Evolutionary conservation across 2,329 filamentous ascomycete species (phyloP), one percentile per base, ranked within the genome.

Genomic region (Ilyonectria mors-panacis): DNA sequence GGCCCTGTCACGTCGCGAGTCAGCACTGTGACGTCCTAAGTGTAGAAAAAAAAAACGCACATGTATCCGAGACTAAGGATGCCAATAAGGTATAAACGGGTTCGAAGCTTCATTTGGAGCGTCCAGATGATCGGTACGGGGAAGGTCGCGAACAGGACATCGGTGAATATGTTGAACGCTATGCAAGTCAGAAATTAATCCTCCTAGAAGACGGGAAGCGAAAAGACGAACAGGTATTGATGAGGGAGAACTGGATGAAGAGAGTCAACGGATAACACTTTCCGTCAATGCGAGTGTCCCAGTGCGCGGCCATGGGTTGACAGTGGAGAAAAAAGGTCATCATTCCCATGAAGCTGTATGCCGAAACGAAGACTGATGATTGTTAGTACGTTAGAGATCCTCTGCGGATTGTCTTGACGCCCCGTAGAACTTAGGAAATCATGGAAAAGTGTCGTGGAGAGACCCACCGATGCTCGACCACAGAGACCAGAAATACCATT

Each of bases 41-140:
- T 8, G 6, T 6, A 21, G 63, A 39, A 15, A 28, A 2, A 21
- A 19, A 21, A 7, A 15, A 70, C 79, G 35, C 69, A 82, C 80
- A 83, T 72, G 65, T 83, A 84, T 33, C 83, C 84, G 21, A 85
- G 73, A 54, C 81, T 81, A 5, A 85, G 73, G 59, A 85, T 80
- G 1, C 69, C 75, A 23, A 84, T 78, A 12, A 85, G 71, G 23
- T 83, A 83, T 1, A 84, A 23, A 21, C 79, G 77, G 1, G 78
- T 78, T 15, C 77, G 76, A n/a, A 72, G 71, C 69, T 80, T 81
- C 73, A 82, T 78, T 61, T 84, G 79, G n/a, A 84, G 71, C 7
- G 73, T 71, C 78, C 81, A 81, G 55, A 85, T 81, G 61, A 85
- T 78, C 3, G 81, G 80, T 1, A 84, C 75, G 1, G 83, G 83